These are phyloP conservation scores for Trichoderma reesei DNA, from an alignment of 495 filamentous ascomycete genomes.

Conservation along the genomic window DNA sequence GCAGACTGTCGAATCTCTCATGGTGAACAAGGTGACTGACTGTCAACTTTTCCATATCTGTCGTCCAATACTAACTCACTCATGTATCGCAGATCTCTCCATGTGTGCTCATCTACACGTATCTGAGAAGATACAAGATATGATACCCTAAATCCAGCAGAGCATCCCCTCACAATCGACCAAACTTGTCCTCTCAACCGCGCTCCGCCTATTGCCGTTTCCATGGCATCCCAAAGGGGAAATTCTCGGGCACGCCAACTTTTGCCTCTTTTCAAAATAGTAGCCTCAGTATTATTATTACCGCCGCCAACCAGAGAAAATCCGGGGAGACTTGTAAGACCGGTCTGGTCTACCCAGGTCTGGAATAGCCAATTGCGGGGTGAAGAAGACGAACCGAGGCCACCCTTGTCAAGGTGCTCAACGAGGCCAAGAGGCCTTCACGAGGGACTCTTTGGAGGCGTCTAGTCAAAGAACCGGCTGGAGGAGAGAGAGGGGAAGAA, in stretches of 20 bases:
- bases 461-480: not conserved
- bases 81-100: no score
- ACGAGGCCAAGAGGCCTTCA: not conserved
- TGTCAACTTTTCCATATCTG: no score
- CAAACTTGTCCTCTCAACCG: not conserved
- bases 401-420: not conserved
- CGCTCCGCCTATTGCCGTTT: not conserved
- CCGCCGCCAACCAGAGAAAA: not conserved
- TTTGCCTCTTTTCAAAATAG: not conserved
- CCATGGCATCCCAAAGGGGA: not conserved
- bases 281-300: not conserved
- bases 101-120: no score
- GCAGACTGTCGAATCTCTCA: no score
- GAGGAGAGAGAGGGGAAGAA: not conserved
- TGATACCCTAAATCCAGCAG: no score
- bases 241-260: not conserved
- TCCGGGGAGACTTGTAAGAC: not conserved
- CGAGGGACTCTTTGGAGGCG: not conserved
- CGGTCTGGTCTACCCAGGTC: not conserved
- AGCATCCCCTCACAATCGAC: no score
- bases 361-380: conserved; percentile 5
- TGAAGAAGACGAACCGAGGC: not conserved
- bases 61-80: no score
- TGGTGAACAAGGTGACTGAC: no score
- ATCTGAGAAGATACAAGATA: no score